Base-by-base conservation (phyloP, 2,329 filamentous ascomycete species). In the Leptographium flavum region DNA sequence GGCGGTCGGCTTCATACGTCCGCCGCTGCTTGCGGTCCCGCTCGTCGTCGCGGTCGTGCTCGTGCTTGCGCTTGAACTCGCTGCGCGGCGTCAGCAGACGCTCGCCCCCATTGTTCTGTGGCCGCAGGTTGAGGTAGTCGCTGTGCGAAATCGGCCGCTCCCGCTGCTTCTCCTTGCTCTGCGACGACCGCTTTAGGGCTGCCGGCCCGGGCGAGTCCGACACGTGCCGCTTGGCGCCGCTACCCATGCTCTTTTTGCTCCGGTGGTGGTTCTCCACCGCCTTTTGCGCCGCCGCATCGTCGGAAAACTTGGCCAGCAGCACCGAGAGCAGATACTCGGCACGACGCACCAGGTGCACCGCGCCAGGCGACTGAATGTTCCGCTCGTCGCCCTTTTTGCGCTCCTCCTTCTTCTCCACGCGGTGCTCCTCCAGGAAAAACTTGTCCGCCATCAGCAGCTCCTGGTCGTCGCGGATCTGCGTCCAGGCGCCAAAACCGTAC, bases 351-450 rank as follows among this genome's bases (percentile, higher is more conserved):
- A 98, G 78, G 59, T 98, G 92, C 25, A 98, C 92, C 21, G 92
- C 90, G n/a, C 92, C 92, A 4, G 92, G 92, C 3, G 90, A 94
- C 57, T 94, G 93, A 31, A 85, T 84, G 50, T 81, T 80, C 56
- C 86, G 87, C 46, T 81, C 83, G 17, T 86, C 81, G 15, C 68
- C 76, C 56, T 87, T 86, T 56, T 71, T 83, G 31, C 92, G 82
- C 61, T 95, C 87, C 56, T 92, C 88, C 60, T 96, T 96, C 66
- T 93, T 92, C 61, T 94, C 92, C 17, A 96, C 90, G n/a, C 90
- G 83, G 60, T 96, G 88, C 62, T 98, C 93, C 59, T 98, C 92
- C 1, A 98, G 67, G 66, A 94, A 98, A 59, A 96, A 85, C 58
- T 95, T 96, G 55, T 94, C 87, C 2, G 70, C 67, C 66, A 98